A percentile compares a stretch with the other conserved stretches of the same genome.
These are phyloP conservation scores for Fraxinus baroniana DNA, from an alignment of 305 asterid species.

Conservation along the genomic window DNA sequence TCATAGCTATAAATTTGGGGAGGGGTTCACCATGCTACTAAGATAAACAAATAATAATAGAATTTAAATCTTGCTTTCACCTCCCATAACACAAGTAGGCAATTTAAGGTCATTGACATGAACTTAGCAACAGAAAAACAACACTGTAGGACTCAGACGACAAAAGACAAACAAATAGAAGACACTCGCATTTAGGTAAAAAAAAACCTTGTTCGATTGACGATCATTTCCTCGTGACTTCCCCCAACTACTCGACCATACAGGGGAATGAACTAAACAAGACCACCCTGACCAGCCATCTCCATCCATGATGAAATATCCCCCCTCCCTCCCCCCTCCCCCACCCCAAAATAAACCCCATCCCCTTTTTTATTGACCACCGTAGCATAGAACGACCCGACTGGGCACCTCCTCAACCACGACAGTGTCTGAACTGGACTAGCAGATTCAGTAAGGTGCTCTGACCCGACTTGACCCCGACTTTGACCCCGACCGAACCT, in stretches of 20 bases:
- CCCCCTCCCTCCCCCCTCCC: background rate
- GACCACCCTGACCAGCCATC: constrained; percentile 36
- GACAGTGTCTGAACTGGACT: constrained; percentile 47
- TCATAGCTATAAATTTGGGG: background rate
- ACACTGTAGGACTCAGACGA: background rate
- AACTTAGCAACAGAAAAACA: background rate
- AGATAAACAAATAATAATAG: background rate
- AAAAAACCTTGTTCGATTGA: background rate
- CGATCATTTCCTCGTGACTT: constrained; percentile 15
- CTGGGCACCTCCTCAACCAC: constrained; percentile 43
- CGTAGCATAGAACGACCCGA: constrained; percentile 38
- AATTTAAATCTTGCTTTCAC: background rate
- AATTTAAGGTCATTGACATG: background rate
- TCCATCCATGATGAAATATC: constrained; percentile 14
- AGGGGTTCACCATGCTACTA: background rate
- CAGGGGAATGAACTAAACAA: constrained; percentile 26
- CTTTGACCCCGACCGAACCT: constrained; percentile 29
- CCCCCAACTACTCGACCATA: constrained; percentile 33
- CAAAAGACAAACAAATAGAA: background rate
- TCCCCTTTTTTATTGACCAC: constrained; percentile 38
- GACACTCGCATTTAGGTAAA: background rate
- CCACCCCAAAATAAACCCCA: background rate
- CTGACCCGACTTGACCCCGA: constrained; percentile 45
- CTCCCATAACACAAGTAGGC: background rate
- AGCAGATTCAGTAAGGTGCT: constrained; percentile 54